phyloP scores from a whole-genome alignment of 768 basidiomycete genomes.

The Amanita muscaria region DNA sequence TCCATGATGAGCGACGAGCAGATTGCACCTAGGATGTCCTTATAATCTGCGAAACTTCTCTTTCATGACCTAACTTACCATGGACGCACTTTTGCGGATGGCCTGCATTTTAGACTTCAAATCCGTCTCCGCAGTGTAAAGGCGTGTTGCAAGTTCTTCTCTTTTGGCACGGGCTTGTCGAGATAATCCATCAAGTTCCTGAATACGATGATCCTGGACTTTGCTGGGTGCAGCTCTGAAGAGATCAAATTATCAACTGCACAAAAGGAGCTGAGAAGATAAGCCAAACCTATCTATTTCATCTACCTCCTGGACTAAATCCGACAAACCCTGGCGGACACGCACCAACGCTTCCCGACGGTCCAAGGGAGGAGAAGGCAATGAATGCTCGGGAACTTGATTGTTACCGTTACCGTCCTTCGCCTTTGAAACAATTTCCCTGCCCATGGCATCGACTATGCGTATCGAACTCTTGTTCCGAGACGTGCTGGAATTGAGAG shows the following conservation, averaged over 20 bases:
- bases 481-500: constrained; percentile 8
- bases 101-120: neutral
- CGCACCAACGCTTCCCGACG: constrained; percentile 47
- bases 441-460: constrained; percentile 65
- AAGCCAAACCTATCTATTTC: constrained; percentile 47
- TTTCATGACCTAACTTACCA: neutral
- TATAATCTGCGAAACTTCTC: neutral
- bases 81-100: neutral
- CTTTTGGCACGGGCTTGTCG: constrained; percentile 42
- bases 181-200: constrained; percentile 46
- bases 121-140: constrained; percentile 30
- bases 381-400: constrained; percentile 14
- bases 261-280: constrained; percentile 7
- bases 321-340: constrained; percentile 49
- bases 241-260: constrained; percentile 3
- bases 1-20: neutral
- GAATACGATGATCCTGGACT: constrained; percentile 36
- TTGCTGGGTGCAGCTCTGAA: constrained; percentile 26
- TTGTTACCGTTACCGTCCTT: constrained; percentile 15
- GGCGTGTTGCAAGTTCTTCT: constrained; percentile 29
- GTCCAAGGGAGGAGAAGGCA: constrained; percentile 19
- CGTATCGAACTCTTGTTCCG: constrained; percentile 38
- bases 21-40: neutral
- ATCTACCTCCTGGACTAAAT: constrained; percentile 46
- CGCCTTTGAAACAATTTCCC: constrained; percentile 35